Conservation (phyloP, 2,329 filamentous ascomycete species). For the Botrytis porri region DNA sequence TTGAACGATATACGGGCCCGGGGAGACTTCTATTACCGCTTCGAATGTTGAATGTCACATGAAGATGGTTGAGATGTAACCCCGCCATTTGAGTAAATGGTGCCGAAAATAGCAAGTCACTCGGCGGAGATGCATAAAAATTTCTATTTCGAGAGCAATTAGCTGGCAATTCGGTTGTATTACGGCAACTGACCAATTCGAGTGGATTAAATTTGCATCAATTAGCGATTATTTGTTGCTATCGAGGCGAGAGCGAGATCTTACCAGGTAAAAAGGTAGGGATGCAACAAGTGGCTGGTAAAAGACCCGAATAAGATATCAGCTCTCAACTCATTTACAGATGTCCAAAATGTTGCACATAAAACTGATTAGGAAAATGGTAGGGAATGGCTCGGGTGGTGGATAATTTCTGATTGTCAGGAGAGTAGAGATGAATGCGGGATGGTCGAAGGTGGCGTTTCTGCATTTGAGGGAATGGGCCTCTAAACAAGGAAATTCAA, state of each 20-base stretch:
- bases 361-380: not conserved
- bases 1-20: not conserved
- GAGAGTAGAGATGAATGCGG: not conserved
- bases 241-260: not conserved
- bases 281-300: constrained; percentile 10
- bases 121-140: not conserved
- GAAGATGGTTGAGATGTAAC: not conserved
- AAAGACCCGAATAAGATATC: constrained; percentile 1
- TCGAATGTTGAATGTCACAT: not conserved
- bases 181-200: not conserved
- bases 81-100: not conserved
- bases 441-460: not conserved
- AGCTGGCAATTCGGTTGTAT: not conserved
- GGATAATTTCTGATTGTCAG: not conserved
- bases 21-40: not conserved
- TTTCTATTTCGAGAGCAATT: constrained; percentile 15
- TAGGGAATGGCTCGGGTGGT: not conserved
- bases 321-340: not conserved
- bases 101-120: constrained; percentile 12
- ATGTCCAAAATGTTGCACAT: not conserved
- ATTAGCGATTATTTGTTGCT: not conserved
- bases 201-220: not conserved
- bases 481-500: not conserved
- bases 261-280: not conserved
- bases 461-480: not conserved